phyloP scores from a whole-genome alignment of 441 rosid genomes.

The Biscutella auriculata region DNA sequence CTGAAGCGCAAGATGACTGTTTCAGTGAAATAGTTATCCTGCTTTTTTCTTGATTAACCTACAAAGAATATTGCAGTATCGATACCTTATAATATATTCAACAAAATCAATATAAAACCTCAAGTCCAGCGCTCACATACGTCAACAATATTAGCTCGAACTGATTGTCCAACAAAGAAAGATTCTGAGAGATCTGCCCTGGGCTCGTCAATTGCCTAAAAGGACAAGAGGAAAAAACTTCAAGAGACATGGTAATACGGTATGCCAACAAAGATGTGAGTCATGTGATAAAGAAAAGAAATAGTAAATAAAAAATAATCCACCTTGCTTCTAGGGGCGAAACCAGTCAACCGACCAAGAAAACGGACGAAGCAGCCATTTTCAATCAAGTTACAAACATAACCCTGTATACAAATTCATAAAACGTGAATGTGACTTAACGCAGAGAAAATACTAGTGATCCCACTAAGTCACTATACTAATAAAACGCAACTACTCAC shows the following conservation, averaged over 20 bases:
- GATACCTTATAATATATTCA: constrained; percentile 4
- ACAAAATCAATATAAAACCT: constrained; percentile 2
- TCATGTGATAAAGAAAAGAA: constrained; percentile 2
- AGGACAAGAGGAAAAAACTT: constrained; percentile 1
- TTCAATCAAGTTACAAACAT: constrained; percentile 77
- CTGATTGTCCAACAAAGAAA: constrained; percentile 88
- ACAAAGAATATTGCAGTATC: constrained; percentile 11
- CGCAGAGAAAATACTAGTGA: neutral
- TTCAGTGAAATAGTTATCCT: constrained; percentile 74
- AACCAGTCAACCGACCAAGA: constrained; percentile 94
- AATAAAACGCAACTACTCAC: constrained; percentile 34
- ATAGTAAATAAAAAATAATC: neutral
- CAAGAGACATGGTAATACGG: neutral
- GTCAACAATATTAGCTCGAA: constrained; percentile 69
- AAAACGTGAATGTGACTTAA: constrained; percentile 5
- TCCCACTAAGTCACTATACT: neutral
- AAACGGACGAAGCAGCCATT: constrained; percentile 94
- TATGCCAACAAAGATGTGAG: neutral
- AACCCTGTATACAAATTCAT: constrained; percentile 48
- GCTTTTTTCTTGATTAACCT: constrained; percentile 65
- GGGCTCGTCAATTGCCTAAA: constrained; percentile 66
- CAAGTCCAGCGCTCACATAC: constrained; percentile 39
- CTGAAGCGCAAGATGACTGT: constrained; percentile 81
- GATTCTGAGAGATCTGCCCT: constrained; percentile 54
- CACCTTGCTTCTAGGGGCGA: constrained; percentile 88